A percentile compares a stretch with the other conserved stretches of the same genome.
phyloP scores from a whole-genome alignment of 2,329 filamentous ascomycete genomes.

The Cytospora schulzeri region DNA sequence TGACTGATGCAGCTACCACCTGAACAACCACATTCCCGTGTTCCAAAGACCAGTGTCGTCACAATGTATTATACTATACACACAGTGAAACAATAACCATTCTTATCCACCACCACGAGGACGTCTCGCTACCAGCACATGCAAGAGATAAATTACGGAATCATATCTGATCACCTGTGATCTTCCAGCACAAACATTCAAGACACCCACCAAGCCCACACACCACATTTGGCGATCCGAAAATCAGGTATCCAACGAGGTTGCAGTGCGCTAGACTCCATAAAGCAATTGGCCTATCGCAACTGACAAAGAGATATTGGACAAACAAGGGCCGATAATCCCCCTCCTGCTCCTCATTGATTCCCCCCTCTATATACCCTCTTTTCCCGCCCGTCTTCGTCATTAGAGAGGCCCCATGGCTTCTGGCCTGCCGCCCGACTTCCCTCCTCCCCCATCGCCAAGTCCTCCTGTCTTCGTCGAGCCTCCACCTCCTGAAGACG shows the following conservation, averaged over 20 bases:
- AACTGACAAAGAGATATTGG: constrained; percentile 4
- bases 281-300: constrained; percentile 19
- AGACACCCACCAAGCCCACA: constrained; percentile 4
- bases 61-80: background rate
- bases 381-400: constrained; percentile 1
- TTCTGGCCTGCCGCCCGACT: constrained; percentile 58
- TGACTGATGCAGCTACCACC: background rate
- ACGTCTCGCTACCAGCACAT: background rate
- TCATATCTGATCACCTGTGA: background rate
- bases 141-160: constrained; percentile 4
- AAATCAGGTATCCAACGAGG: constrained; percentile 2
- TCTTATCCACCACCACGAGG: too few relatives aligned
- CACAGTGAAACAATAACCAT: too few relatives aligned
- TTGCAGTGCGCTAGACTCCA: constrained; percentile 24
- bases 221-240: constrained; percentile 5
- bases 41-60: background rate
- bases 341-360: background rate
- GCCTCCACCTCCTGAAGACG: constrained; percentile 45
- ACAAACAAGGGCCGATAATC: constrained; percentile 10
- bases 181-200: background rate
- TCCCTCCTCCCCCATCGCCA: constrained; percentile 65
- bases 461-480: constrained; percentile 58
- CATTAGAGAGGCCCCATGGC: constrained; percentile 51
- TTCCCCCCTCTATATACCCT: background rate
- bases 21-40: background rate